Evolutionary conservation across 139 green algal species (phyloP).

Genomic region (Chlamydomonas sphaeroides): DNA sequence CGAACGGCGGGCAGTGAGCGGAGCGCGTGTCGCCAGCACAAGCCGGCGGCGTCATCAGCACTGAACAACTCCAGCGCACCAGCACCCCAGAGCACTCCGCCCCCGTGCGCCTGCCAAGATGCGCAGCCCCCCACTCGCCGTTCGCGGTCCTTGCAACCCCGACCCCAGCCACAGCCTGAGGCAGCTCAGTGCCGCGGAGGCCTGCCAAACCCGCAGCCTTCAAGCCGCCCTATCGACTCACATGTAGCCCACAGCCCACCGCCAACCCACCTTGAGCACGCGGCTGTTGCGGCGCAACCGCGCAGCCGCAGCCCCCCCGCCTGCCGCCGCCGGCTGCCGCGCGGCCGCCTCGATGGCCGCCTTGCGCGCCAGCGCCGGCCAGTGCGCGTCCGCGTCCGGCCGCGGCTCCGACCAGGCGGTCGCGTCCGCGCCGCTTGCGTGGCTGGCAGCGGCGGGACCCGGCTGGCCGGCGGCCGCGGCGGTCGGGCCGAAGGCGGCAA

Average conservation of each 20-base stretch:
- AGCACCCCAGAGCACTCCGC: too few relatives aligned
- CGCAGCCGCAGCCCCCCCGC: not conserved
- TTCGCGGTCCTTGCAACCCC: too few relatives aligned
- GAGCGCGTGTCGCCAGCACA: too few relatives aligned
- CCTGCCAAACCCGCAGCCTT: not conserved
- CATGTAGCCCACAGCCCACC: not conserved
- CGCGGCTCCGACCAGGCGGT: not conserved
- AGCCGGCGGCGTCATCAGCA: too few relatives aligned
- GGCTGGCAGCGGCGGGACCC: too few relatives aligned
- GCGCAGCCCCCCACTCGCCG: too few relatives aligned
- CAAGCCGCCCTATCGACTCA: not conserved
- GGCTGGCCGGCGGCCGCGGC: not conserved
- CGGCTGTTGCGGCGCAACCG: conserved; percentile 11
- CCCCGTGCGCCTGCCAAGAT: too few relatives aligned
- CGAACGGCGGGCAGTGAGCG: too few relatives aligned
- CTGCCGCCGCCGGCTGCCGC: not conserved
- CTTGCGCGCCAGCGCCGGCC: not conserved
- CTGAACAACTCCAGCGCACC: too few relatives aligned
- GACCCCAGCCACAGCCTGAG: too few relatives aligned
- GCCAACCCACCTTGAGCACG: not conserved
- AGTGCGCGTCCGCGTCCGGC: not conserved
- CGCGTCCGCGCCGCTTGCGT: not conserved
- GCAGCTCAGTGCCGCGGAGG: too few relatives aligned
- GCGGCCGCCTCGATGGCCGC: too few relatives aligned
- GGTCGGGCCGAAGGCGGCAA: conserved; percentile 1